Conservation (phyloP, 805 yeast genomes). For the Nakazawaea wyomingensis region DNA sequence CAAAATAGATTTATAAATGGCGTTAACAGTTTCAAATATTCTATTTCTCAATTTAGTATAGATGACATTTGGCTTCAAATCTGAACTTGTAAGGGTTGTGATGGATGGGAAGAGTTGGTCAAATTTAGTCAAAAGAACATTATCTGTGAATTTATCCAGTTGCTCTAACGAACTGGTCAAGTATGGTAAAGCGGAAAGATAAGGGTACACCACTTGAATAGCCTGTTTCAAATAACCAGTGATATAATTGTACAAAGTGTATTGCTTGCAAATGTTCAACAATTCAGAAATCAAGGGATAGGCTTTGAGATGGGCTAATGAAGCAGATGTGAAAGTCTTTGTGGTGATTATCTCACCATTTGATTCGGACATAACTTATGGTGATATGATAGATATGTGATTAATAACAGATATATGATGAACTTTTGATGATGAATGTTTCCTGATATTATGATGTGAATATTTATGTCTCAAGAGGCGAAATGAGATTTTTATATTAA, state of each 20-base stretch:
- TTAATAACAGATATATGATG: no score
- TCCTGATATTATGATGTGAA: no score
- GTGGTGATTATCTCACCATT: neutral
- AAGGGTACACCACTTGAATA: conserved; percentile 11
- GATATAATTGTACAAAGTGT: conserved; percentile 17
- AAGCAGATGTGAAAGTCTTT: neutral
- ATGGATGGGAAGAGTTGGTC: conserved; percentile 26
- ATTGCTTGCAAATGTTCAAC: conserved; percentile 14
- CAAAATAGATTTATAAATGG: neutral
- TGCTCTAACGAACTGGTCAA: conserved; percentile 17
- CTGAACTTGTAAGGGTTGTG: conserved; percentile 18
- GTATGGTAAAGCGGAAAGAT: conserved; percentile 17
- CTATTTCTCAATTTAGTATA: neutral
- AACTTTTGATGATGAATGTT: no score
- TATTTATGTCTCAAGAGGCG: no score
- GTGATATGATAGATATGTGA: no score
- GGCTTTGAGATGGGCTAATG: conserved; percentile 20
- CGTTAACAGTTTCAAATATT: neutral
- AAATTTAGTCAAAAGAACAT: conserved; percentile 19
- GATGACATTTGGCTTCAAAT: conserved; percentile 2
- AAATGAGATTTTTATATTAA: no score
- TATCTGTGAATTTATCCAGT: conserved; percentile 21
- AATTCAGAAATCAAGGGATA: conserved; percentile 28
- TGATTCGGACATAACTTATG: conserved; percentile 5
- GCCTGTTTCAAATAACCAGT: conserved; percentile 16